A percentile compares a stretch with the other conserved stretches of the same genome.
Evolutionary conservation across 257 asterid species (phyloP).

Genomic region (Paulownia fortunei): DNA sequence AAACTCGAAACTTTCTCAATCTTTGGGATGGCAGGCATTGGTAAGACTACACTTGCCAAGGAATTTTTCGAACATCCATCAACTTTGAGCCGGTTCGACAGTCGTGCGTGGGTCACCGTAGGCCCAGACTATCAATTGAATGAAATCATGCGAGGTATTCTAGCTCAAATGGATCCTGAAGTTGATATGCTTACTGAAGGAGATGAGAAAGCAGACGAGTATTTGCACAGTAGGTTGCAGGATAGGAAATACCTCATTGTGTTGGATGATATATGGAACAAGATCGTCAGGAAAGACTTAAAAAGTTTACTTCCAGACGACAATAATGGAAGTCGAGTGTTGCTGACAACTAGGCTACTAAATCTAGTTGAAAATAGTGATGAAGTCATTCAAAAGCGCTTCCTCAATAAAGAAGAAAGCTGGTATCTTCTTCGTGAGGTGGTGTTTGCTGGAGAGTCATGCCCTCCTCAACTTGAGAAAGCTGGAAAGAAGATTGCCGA

Average conservation of each 20-base stretch:
- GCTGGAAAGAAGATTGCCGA: slow-evolving; percentile 24
- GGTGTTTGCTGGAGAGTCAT: neutral
- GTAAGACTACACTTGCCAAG: neutral
- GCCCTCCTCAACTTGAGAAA: slow-evolving; percentile 17
- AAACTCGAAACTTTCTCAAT: neutral
- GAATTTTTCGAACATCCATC: neutral
- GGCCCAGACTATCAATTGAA: neutral
- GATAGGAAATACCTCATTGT: neutral
- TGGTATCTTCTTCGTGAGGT: slow-evolving; percentile 25
- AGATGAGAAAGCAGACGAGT: neutral
- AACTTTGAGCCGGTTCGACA: neutral
- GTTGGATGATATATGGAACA: slow-evolving; percentile 20
- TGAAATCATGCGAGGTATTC: neutral
- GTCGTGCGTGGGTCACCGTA: slow-evolving; percentile 24
- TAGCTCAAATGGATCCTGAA: neutral
- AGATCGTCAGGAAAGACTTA: neutral
- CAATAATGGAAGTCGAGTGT: neutral
- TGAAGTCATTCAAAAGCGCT: neutral
- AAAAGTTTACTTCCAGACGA: neutral
- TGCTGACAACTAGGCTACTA: slow-evolving; percentile 17
- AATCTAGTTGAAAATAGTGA: neutral
- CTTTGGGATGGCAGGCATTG: slow-evolving; percentile 15
- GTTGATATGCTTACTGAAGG: neutral
- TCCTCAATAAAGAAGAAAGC: neutral
- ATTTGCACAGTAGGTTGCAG: neutral